Conservation (phyloP, 75 land plant species). For the Picea sitchensis region DNA sequence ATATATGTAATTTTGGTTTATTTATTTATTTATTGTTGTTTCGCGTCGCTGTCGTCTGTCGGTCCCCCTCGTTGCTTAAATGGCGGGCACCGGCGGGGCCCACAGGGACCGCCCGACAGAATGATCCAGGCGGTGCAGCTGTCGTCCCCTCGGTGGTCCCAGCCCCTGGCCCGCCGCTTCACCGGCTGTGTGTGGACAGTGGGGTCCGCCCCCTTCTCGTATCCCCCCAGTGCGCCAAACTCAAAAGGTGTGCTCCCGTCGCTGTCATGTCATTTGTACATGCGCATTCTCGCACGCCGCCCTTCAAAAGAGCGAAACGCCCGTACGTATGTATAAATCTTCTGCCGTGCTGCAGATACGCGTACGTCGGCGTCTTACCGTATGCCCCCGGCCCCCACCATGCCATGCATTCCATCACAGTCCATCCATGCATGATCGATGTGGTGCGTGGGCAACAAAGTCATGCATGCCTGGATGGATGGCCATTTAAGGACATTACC, state of each 20-base stretch:
- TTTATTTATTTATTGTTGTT: background rate
- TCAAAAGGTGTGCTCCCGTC: conserved; percentile 11
- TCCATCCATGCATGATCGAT: no score
- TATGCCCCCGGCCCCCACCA: background rate
- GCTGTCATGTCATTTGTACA: conserved; percentile 9
- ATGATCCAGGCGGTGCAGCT: conserved; percentile 14
- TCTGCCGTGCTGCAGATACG: background rate
- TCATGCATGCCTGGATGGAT: background rate
- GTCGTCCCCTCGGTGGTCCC: conserved; percentile 7
- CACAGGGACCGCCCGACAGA: conserved; percentile 9
- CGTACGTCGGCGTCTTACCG: background rate
- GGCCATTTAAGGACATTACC: background rate
- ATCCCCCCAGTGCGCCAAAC: background rate
- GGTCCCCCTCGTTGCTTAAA: conserved; percentile 8
- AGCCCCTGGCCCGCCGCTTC: background rate
- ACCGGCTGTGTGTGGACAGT: background rate
- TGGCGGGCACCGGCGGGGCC: conserved; percentile 5
- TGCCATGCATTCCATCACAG: background rate
- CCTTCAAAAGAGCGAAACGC: background rate
- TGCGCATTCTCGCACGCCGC: conserved; percentile 14
- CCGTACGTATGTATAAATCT: background rate
- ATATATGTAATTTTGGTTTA: no score
- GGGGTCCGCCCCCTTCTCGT: conserved; percentile 1
- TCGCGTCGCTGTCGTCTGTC: background rate
- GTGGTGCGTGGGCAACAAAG: no score